A percentile compares a stretch with the other conserved stretches of the same genome.
Evolutionary conservation across 371 early-diverging fungal genomes (phyloP).

Genomic region (Agmasoma carcini): DNA sequence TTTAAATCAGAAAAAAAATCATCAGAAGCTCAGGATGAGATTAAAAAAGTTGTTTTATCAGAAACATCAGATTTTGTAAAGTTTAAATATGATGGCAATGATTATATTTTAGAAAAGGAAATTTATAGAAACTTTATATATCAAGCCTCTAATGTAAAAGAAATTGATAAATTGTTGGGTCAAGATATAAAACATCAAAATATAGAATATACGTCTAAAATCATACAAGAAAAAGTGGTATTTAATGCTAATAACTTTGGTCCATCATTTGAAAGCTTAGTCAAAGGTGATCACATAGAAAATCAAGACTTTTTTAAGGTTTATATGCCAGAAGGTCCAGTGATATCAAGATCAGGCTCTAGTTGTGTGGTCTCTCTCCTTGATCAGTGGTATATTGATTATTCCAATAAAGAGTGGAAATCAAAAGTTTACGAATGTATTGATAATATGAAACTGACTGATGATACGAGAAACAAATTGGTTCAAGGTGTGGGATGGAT

Average conservation of each 20-base stretch:
- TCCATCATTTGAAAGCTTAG: not conserved
- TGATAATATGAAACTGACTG: constrained; percentile 65
- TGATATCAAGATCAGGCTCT: constrained; percentile 85
- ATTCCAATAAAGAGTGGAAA: constrained; percentile 81
- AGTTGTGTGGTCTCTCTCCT: constrained; percentile 90
- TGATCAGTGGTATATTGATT: constrained; percentile 98
- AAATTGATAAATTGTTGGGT: not conserved
- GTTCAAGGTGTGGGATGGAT: constrained; percentile 80
- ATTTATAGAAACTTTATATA: constrained; percentile 18
- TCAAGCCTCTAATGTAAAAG: constrained; percentile 9
- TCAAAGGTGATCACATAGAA: constrained; percentile 5
- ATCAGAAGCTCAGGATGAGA: not conserved
- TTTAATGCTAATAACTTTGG: not conserved
- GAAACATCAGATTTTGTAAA: not conserved
- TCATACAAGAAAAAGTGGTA: not conserved
- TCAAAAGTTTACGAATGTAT: constrained; percentile 59
- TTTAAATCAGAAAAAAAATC: too few species aligned
- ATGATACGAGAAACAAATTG: constrained; percentile 75
- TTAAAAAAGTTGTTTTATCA: not conserved
- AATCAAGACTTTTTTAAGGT: constrained; percentile 32
- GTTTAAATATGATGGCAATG: constrained; percentile 7
- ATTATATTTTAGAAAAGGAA: constrained; percentile 21
- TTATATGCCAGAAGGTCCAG: constrained; percentile 81
- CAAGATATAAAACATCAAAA: not conserved
- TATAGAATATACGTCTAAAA: not conserved